phyloP scores from a whole-genome alignment of 345 rosid genomes.

The Cardiospermum halicacabum region DNA sequence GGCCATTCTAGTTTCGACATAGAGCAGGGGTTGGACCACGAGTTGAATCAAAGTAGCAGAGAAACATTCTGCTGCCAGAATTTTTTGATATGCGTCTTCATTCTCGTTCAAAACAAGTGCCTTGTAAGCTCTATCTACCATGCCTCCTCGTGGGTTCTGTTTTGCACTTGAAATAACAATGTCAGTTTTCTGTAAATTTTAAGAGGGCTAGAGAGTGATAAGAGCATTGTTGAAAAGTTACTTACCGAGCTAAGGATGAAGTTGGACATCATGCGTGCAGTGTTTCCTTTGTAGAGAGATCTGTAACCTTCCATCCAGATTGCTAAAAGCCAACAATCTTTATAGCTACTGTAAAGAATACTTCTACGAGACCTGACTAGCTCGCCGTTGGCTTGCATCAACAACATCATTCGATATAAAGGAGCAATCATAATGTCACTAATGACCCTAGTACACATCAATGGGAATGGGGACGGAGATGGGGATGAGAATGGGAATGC shows the following conservation, averaged over 20 bases:
- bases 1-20: neutral
- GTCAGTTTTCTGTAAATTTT: no score
- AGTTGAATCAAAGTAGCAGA: neutral
- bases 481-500: no score
- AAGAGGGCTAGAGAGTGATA: no score
- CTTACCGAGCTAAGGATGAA: neutral
- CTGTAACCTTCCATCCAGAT: conserved; percentile 19
- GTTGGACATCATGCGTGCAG: conserved; percentile 1
- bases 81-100: neutral
- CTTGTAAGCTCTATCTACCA: neutral
- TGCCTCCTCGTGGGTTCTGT: neutral
- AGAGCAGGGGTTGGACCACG: neutral
- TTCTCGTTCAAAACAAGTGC: neutral
- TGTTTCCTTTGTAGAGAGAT: conserved; percentile 27
- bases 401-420: conserved; percentile 11
- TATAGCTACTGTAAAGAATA: conserved; percentile 16
- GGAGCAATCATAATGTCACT: conserved; percentile 22
- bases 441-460: no score
- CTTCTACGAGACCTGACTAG: conserved; percentile 23
- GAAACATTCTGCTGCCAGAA: neutral
- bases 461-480: no score
- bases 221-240: no score
- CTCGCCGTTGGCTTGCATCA: conserved; percentile 24
- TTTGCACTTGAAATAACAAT: neutral
- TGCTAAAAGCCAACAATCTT: conserved; percentile 19